Evolutionary conservation across 2,329 filamentous ascomycete genomes (phyloP).

Genomic region (Ascocoryne sarcoides): DNA sequence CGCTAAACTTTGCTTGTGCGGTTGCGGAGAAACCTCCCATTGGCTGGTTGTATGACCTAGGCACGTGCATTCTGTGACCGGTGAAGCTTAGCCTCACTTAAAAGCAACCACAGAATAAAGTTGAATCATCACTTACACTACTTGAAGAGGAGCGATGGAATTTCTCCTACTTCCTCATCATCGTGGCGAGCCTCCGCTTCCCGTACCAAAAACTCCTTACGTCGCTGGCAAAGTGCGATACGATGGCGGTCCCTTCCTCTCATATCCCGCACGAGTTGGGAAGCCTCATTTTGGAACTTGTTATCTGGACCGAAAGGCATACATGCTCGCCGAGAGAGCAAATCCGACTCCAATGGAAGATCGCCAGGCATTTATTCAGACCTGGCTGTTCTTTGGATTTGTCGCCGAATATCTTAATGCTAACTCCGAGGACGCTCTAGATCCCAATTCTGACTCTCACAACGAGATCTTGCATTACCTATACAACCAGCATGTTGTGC

Average conservation of each 20-base stretch:
- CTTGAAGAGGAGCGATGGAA: no score
- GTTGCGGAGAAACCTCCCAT: no score
- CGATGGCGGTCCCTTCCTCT: constrained; percentile 23
- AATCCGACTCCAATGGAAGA: constrained; percentile 19
- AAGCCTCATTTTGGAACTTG: no score
- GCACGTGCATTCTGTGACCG: no score
- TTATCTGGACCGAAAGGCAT: no score
- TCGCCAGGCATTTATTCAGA: constrained; percentile 26
- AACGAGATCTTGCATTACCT: constrained; percentile 1
- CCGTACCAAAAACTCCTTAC: constrained; percentile 19
- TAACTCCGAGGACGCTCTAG: constrained; percentile 2
- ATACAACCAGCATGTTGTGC: constrained; percentile 3
- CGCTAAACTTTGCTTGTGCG: no score
- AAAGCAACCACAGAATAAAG: no score
- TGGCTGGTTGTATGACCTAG: no score
- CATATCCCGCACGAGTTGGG: constrained; percentile 19
- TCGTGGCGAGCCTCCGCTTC: constrained; percentile 6
- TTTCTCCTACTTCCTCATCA: constrained; percentile 7
- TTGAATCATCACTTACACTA: no score
- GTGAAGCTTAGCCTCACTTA: no score
- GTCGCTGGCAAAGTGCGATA: constrained; percentile 21
- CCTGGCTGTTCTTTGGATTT: constrained; percentile 30
- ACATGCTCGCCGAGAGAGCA: constrained; percentile 8
- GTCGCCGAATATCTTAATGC: constrained; percentile 24
- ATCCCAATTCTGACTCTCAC: neutral